Base-by-base conservation (phyloP, 225 moss, liverwort and hornwort genomes). In the Pleurozium schreberi region DNA sequence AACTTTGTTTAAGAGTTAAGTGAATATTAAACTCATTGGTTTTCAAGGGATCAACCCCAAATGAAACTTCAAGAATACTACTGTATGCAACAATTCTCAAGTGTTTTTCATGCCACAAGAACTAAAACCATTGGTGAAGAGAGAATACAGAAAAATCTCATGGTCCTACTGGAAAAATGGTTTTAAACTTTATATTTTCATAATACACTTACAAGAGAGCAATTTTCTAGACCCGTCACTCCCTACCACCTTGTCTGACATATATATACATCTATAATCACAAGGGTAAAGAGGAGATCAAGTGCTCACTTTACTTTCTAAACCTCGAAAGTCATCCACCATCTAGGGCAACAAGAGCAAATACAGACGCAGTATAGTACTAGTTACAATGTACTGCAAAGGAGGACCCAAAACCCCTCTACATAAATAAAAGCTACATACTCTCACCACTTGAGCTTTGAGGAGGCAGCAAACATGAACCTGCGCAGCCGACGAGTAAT, bases 261-360 rank as follows among this genome's bases (percentile, higher is more conserved):
- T 49, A 20, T 80, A 11, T 81, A 75, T 50, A 89, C 84, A 92
- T 62, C 80, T 86, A 83, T 61, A 30, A 84, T 84, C 68, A 75
- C 85, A 82, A 85, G 57, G 61, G 40, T 22, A 43, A 78, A 61
- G 47, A 76, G 81, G 74, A 80, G 87, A 80, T 59, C 87, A 59
- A 85, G 88, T 31, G 80, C 90, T 88, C 61, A 85, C 89, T 53
- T 74, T 45, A 27, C 43, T n/a, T 36, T 62, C 75, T 80, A 88
- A 87, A 89, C 86, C 90, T 87, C 75, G 75, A 62, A 89, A 84
- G 90, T 67, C 69, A 57, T 87, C 75, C 87, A 81, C 80, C 86
- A 88, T 80, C 64, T 77, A 77, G 68, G 40, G 57, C 43, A 75
- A 85, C 67, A 76, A 69, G 85, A 67, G 89, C 87, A 86, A 63